Evolutionary conservation across 148 eudicot species (phyloP), one percentile per base, ranked within the genome.

Genomic region (Nyssa sinensis): DNA sequence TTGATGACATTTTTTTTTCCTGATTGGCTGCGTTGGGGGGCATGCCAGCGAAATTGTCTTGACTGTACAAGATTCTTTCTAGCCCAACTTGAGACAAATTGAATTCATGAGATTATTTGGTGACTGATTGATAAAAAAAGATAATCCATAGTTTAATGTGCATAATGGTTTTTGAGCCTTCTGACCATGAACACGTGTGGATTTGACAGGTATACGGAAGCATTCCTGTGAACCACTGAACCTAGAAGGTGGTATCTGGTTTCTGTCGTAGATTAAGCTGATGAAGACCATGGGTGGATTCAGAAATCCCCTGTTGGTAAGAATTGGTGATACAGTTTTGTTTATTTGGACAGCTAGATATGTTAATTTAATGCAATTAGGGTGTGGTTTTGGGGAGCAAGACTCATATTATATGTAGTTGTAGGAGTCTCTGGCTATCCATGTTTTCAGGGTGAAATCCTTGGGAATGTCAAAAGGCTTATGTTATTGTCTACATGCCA

Each of bases 31-130:
- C 57, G 55, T 60, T 37, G 53, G 66, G 74, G 60, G 25, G 66
- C 66, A 71, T 73, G 75, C 75, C 75, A 72, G 67, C 75, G 11
- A 60, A 62, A 71, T 60, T 28, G 57, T 25, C 7, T 66, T 27
- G 75, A 16, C 33, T 60, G 34, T 60, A 30, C 5, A 71, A 35
- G 33, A 19, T 59, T 34, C 32, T 13, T 57, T 27, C 11, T 12
- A 39, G 44, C 11, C 70, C 57, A 27, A 27, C 32, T 67, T 68
- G 34, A 28, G 24, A 28, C 71, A 68, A 28, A 68, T 19, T 68
- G 53, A 5, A 62, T 41, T 39, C 32, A 39, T 12, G 51, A 39
- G 55, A 67, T 51, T 25, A 69, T 69, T 51, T 69, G 61, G 72
- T 51, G 24, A 70, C 37, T 53, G 61, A 13, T n/a, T 13, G 62